phyloP scores from a whole-genome alignment of 106 monocot species.

The Dactylorhiza incarnata region DNA sequence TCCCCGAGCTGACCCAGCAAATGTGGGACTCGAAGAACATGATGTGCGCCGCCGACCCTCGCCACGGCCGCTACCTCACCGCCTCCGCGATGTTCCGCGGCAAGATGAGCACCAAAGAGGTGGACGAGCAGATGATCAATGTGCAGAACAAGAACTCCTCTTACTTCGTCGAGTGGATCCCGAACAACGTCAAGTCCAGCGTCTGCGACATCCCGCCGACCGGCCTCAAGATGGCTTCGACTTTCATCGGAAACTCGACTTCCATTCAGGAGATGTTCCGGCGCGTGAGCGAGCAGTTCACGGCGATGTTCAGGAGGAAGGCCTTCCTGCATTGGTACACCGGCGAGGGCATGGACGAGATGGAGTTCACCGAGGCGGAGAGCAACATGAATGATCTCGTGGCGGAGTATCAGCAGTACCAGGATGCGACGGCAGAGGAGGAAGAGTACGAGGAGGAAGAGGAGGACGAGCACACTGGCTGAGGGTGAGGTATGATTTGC shows the following conservation, averaged over 20 bases:
- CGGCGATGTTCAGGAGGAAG: slow-evolving; percentile 46
- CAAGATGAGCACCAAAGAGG: slow-evolving; percentile 84
- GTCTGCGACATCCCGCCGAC: slow-evolving; percentile 51
- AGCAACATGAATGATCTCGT: slow-evolving; percentile 58
- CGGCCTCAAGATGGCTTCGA: slow-evolving; percentile 43
- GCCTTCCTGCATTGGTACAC: slow-evolving; percentile 60
- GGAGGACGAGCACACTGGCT: not conserved
- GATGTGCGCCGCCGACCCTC: slow-evolving; percentile 82
- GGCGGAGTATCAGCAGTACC: slow-evolving; percentile 53
- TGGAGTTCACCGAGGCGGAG: slow-evolving; percentile 54
- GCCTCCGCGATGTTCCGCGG: slow-evolving; percentile 85
- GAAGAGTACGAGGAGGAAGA: slow-evolving; percentile 36
- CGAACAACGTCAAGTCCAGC: slow-evolving; percentile 77
- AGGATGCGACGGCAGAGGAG: slow-evolving; percentile 38
- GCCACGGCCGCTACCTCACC: slow-evolving; percentile 71
- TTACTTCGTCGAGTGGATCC: slow-evolving; percentile 89
- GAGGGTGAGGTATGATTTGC: not conserved
- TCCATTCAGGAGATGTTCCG: slow-evolving; percentile 63
- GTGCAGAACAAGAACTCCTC: slow-evolving; percentile 93
- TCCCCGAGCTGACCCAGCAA: slow-evolving; percentile 74
- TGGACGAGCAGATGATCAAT: slow-evolving; percentile 78
- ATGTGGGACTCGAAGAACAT: slow-evolving; percentile 91
- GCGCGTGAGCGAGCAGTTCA: slow-evolving; percentile 50
- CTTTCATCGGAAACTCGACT: slow-evolving; percentile 46
- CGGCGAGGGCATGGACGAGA: slow-evolving; percentile 50